Percentiles rank a stretch among this genome's conserved stretches.
Conservation (phyloP, 768 basidiomycete species). For the Kondoa malvinella region DNA sequence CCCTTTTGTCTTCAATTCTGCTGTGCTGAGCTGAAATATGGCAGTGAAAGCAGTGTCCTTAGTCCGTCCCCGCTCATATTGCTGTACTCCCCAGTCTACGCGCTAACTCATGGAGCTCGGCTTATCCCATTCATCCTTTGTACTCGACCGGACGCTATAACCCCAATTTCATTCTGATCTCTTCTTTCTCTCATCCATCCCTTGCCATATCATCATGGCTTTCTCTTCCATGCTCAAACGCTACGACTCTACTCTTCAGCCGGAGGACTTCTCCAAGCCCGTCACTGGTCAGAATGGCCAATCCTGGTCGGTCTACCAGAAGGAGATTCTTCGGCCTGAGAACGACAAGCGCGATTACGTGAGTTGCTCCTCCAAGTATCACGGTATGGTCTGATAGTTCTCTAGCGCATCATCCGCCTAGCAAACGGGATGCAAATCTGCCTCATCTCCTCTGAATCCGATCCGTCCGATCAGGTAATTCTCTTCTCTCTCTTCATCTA, state of each 20-base stretch:
- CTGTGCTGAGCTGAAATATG: too few species aligned
- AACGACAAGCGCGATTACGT: conserved; percentile 1
- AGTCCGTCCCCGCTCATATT: too few species aligned
- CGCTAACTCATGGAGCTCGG: too few species aligned
- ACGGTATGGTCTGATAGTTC: not conserved
- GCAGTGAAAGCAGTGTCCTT: too few species aligned
- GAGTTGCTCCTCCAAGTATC: not conserved
- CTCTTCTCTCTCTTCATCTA: not conserved
- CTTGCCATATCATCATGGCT: not conserved
- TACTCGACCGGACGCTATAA: too few species aligned
- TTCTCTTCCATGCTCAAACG: not conserved
- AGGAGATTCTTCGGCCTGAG: not conserved
- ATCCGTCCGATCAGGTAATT: not conserved
- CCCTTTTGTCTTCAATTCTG: too few species aligned
- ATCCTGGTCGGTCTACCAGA: not conserved
- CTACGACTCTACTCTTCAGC: not conserved
- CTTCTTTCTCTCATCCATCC: not conserved
- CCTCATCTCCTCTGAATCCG: not conserved
- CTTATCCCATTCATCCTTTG: too few species aligned
- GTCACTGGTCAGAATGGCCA: not conserved
- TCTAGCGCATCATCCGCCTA: not conserved
- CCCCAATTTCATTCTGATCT: not conserved
- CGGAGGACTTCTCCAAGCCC: not conserved
- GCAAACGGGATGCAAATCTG: conserved; percentile 3
- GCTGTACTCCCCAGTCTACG: too few species aligned